Base-by-base conservation (phyloP, 2,329 filamentous ascomycete genomes). In the Pyrenochaeta sp. region DNA sequence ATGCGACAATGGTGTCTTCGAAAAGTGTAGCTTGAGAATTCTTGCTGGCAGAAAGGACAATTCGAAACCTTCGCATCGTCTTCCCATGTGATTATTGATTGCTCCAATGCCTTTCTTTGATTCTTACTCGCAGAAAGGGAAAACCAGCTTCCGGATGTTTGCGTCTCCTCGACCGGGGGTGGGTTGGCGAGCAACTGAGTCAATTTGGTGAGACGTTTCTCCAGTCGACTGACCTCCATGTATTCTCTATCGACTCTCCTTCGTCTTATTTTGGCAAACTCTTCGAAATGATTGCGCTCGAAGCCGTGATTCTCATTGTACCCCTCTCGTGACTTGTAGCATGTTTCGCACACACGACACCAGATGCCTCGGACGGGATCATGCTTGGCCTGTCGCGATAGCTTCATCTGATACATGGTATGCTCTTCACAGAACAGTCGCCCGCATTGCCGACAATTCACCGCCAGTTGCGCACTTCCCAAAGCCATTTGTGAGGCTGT, bases 351-450 rank as follows among this genome's bases (percentile, higher is more conserved):
- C 2, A 97, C 93, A 37, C 94, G 78, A 60, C 90, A 96, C 94
- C 94, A 99, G 58, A 90, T 83, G 6, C 94, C 94, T 50, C 93
- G 80, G 1, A 94, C 84, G 0, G 94, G 93, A 53, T 99, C 94
- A 72, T 96, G 90, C 45, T 86, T 82, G 3, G 94, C 94, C 20
- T 91, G 88, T 41, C 92, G 81, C 7, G 92, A 96, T 8, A 99
- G 79, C 77, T 95, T 96, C 89, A 97, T 97, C 75, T 99, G 93
- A 67, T 97, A 99, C 92, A 99, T 96, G 38, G 94, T 97, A 69
- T 99, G 94, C 59, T 93, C 89, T 65, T 97, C 94, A 72, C 94
- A 99, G 68, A 97, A 99, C 27, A 99, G 75, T 59, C 87, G 87
- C 6, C 94, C 94, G 63, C 94, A 99, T 52, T 92, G 90, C 52